Evolutionary conservation across 768 basidiomycete species (phyloP).

Genomic region (Lentinus brumalis): DNA sequence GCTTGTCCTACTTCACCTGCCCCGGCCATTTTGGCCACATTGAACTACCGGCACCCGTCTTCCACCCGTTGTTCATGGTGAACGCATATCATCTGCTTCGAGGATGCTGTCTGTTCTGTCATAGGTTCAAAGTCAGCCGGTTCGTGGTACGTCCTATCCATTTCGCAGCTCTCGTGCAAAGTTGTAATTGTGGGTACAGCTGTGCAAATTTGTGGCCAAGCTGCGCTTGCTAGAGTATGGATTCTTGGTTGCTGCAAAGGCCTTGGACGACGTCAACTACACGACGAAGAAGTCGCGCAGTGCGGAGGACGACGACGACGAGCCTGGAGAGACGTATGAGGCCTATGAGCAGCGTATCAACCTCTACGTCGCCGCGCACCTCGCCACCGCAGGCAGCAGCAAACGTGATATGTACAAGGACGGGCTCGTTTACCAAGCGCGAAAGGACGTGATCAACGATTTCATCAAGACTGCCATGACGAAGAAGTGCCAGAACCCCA

Average conservation of each 20-base stretch:
- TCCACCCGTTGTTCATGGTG: slow-evolving; percentile 93
- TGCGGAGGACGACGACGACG: slow-evolving; percentile 46
- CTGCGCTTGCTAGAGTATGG: slow-evolving; percentile 88
- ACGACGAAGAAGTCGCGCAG: slow-evolving; percentile 37
- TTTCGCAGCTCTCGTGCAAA: slow-evolving; percentile 14
- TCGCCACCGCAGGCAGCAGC: slow-evolving; percentile 46
- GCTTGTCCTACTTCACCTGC: slow-evolving; percentile 89
- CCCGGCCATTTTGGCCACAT: slow-evolving; percentile 99
- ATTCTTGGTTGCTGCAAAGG: slow-evolving; percentile 77
- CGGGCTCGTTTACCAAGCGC: slow-evolving; percentile 79
- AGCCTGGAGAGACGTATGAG: slow-evolving; percentile 58
- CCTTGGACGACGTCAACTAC: slow-evolving; percentile 68
- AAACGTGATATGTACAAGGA: slow-evolving; percentile 89
- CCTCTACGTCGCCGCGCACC: slow-evolving; percentile 60
- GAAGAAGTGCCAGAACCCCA: slow-evolving; percentile 74
- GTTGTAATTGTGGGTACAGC: slow-evolving; percentile 41
- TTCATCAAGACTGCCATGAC: slow-evolving; percentile 71
- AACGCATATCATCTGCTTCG: slow-evolving; percentile 88
- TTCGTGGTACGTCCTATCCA: slow-evolving; percentile 54
- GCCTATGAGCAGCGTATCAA: slow-evolving; percentile 66
- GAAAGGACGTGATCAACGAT: slow-evolving; percentile 80
- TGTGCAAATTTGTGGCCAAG: slow-evolving; percentile 83
- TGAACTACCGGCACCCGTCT: slow-evolving; percentile 92
- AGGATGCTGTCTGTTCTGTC: slow-evolving; percentile 91
- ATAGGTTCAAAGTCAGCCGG: slow-evolving; percentile 81